phyloP scores from a whole-genome alignment of 208 protist species.

The Acanthamoeba triangularis region DNA sequence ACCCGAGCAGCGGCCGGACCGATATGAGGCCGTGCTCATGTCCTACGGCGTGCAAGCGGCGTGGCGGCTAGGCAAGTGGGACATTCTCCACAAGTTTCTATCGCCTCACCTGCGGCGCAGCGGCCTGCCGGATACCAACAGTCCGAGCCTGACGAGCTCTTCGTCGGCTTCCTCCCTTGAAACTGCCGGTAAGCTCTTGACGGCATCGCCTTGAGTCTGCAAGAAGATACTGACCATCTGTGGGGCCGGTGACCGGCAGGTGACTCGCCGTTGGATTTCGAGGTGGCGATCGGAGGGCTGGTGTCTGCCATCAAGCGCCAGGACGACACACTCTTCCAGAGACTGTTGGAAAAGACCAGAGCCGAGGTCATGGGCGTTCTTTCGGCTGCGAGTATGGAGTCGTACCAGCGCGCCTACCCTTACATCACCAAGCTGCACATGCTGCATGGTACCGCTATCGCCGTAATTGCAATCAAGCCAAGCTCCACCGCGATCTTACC shows the following conservation, averaged over 20 bases:
- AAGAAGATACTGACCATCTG: neutral
- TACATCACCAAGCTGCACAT: constrained; percentile 91
- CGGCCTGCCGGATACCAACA: neutral
- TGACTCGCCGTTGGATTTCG: constrained; percentile 68
- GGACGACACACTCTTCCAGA: constrained; percentile 77
- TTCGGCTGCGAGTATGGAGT: constrained; percentile 88
- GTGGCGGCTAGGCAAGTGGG: constrained; percentile 92
- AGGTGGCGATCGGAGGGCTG: constrained; percentile 78
- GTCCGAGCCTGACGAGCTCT: neutral
- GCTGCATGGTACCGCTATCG: constrained; percentile 83
- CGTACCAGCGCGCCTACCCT: constrained; percentile 90
- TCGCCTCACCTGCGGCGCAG: neutral
- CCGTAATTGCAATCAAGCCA: neutral
- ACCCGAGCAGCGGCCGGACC: neutral
- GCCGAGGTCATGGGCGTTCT: constrained; percentile 82
- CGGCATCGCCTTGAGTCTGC: neutral
- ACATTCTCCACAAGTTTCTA: constrained; percentile 79
- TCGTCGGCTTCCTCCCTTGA: neutral
- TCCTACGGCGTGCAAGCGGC: constrained; percentile 86
- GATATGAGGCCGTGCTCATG: constrained; percentile 40
- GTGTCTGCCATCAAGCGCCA: constrained; percentile 61
- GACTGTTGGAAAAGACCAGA: neutral
- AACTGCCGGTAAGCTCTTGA: neutral
- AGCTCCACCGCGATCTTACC: neutral
- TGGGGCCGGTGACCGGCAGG: neutral